These are phyloP conservation scores for Leishmania gerbilli DNA, from an alignment of 208 protist species.

Conservation along the genomic window DNA sequence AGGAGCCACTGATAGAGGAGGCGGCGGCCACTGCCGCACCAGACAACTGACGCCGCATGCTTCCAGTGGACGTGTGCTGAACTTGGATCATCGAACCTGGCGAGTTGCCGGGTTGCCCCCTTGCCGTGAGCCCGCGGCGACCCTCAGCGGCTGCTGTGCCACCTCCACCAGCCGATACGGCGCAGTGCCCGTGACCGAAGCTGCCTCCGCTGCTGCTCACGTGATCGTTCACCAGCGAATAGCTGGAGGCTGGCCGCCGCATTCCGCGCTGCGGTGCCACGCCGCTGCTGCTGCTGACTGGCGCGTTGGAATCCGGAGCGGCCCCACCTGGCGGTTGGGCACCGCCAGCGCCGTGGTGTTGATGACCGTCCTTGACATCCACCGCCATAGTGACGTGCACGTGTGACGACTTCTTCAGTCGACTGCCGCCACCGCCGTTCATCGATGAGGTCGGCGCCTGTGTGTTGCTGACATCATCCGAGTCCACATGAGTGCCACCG, in stretches of 20 bases:
- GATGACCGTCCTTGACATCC: slow-evolving; percentile 12
- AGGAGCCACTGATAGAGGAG: neutral
- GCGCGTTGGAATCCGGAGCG: neutral
- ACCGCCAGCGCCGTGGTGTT: neutral
- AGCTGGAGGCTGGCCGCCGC: slow-evolving; percentile 33
- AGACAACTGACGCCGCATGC: slow-evolving; percentile 13
- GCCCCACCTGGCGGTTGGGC: neutral
- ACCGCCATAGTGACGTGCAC: slow-evolving; percentile 24
- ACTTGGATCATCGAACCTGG: slow-evolving; percentile 18
- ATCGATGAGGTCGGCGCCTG: neutral
- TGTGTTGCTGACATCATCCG: slow-evolving; percentile 1
- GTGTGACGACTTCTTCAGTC: slow-evolving; percentile 27
- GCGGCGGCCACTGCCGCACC: neutral
- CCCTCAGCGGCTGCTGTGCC: slow-evolving; percentile 8
- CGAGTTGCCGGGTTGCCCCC: neutral
- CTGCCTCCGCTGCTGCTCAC: neutral
- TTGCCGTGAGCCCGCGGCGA: slow-evolving; percentile 3
- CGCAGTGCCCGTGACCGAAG: neutral
- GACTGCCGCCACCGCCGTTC: neutral
- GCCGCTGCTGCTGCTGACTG: slow-evolving; percentile 7
- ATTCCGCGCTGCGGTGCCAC: slow-evolving; percentile 47
- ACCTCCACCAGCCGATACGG: slow-evolving; percentile 6
- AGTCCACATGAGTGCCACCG: slow-evolving; percentile 6
- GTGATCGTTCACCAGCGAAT: slow-evolving; percentile 27
- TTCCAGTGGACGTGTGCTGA: slow-evolving; percentile 23